Conservation (phyloP, 192 early-diverging fungal species). For the Umbelopsis ramanniana region DNA sequence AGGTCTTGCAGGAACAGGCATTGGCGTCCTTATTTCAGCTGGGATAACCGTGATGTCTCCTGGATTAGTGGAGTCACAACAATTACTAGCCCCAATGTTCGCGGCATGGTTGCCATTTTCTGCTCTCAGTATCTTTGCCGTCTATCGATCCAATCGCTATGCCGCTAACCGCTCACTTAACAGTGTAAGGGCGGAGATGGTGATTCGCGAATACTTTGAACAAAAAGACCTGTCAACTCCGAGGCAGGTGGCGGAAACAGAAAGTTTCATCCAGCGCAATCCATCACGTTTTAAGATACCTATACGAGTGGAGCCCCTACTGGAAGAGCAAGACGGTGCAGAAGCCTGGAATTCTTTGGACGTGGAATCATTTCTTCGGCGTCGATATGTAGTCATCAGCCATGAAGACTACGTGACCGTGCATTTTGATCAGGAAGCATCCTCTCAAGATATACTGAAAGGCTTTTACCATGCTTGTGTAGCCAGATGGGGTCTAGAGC, state of each 20-base stretch:
- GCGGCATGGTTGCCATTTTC: slow-evolving; percentile 71
- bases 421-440: slow-evolving; percentile 61
- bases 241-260: slow-evolving; percentile 40
- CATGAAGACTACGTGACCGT: slow-evolving; percentile 43
- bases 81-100: slow-evolving; percentile 58
- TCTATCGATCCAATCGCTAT: slow-evolving; percentile 68
- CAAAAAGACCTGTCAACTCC: slow-evolving; percentile 37
- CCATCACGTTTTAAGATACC: slow-evolving; percentile 48
- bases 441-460: slow-evolving; percentile 53
- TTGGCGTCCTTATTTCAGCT: slow-evolving; percentile 48
- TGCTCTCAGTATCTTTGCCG: slow-evolving; percentile 69
- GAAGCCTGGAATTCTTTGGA: slow-evolving; percentile 31
- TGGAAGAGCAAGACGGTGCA: slow-evolving; percentile 36
- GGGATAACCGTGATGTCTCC: slow-evolving; percentile 51
- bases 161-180: slow-evolving; percentile 69
- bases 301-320: slow-evolving; percentile 53
- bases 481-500: slow-evolving; percentile 25
- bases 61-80: slow-evolving; percentile 1
- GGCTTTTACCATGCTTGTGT: slow-evolving; percentile 69
- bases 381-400: slow-evolving; percentile 44
- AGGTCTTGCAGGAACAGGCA: slow-evolving; percentile 59
- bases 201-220: slow-evolving; percentile 36
- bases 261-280: slow-evolving; percentile 54
- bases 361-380: slow-evolving; percentile 30
- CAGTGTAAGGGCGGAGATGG: slow-evolving; percentile 52